Evolutionary conservation across 371 early-diverging fungal species (phyloP).

Genomic region (Apophysomyces ossiformis): DNA sequence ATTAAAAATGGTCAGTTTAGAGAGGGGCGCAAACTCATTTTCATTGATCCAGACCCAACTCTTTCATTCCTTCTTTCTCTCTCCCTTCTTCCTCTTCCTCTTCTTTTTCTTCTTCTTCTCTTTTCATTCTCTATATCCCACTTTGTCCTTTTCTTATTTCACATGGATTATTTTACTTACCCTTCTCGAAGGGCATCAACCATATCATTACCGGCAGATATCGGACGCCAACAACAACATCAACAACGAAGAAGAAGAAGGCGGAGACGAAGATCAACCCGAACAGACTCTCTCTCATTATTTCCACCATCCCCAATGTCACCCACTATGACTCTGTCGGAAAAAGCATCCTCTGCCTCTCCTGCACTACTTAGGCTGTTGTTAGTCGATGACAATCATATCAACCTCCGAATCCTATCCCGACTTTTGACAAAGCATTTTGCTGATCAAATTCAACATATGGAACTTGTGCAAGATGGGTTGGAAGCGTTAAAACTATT

Average conservation of each 20-base stretch:
- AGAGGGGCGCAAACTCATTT: neutral
- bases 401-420: slow-evolving; percentile 62
- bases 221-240: neutral
- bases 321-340: neutral
- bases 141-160: neutral
- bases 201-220: neutral
- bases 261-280: neutral
- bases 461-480: slow-evolving; percentile 51
- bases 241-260: slow-evolving; percentile 3
- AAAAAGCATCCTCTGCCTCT: neutral
- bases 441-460: slow-evolving; percentile 47
- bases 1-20: no score
- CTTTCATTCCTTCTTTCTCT: neutral
- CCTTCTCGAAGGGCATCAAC: neutral
- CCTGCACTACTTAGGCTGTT: slow-evolving; percentile 15
- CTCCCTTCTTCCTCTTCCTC: slow-evolving; percentile 3
- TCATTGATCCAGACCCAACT: neutral
- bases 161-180: slow-evolving; percentile 5
- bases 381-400: slow-evolving; percentile 65
- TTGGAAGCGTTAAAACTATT: slow-evolving; percentile 49
- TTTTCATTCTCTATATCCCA: neutral
- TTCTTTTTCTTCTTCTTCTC: neutral
- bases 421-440: slow-evolving; percentile 57
- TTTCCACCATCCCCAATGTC: slow-evolving; percentile 2
- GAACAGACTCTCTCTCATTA: neutral